A percentile compares a stretch with the other conserved stretches of the same genome.
phyloP scores from a whole-genome alignment of 2,329 filamentous ascomycete species.

The Tolypocladium endophyticum region DNA sequence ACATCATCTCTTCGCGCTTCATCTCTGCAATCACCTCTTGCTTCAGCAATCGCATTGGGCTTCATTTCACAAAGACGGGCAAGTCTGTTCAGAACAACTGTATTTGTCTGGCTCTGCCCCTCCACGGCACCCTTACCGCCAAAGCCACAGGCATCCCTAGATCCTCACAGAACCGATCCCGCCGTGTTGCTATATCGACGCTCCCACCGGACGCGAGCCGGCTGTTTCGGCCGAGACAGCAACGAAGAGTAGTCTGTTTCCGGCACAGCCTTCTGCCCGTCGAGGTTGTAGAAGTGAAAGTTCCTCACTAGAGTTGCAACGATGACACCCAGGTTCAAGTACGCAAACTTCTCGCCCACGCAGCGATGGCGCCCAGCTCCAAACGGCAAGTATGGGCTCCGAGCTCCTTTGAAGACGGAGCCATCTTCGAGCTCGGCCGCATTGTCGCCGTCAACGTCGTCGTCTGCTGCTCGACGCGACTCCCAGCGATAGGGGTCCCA shows the following conservation, averaged over 20 bases:
- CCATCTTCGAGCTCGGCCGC: conserved; percentile 79
- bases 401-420: conserved; percentile 79
- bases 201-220: neutral
- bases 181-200: neutral
- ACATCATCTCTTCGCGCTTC: neutral
- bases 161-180: neutral
- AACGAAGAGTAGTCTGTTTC: neutral
- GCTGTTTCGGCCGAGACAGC: neutral
- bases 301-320: neutral
- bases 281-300: neutral
- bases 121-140: neutral
- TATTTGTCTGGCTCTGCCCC: neutral
- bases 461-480: conserved; percentile 34
- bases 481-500: conserved; percentile 95
- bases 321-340: neutral
- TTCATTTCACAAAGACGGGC: neutral
- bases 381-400: conserved; percentile 86
- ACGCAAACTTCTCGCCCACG: conserved; percentile 91
- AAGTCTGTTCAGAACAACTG: neutral
- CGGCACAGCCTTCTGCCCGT: neutral
- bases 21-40: neutral
- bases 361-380: conserved; percentile 87
- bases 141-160: neutral
- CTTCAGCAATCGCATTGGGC: neutral
- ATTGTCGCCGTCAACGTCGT: conserved; percentile 37